Percentiles rank a stretch among this genome's conserved stretches.
Evolutionary conservation across 2,329 filamentous ascomycete genomes (phyloP).

Genomic region (Beauveria brongniartii): DNA sequence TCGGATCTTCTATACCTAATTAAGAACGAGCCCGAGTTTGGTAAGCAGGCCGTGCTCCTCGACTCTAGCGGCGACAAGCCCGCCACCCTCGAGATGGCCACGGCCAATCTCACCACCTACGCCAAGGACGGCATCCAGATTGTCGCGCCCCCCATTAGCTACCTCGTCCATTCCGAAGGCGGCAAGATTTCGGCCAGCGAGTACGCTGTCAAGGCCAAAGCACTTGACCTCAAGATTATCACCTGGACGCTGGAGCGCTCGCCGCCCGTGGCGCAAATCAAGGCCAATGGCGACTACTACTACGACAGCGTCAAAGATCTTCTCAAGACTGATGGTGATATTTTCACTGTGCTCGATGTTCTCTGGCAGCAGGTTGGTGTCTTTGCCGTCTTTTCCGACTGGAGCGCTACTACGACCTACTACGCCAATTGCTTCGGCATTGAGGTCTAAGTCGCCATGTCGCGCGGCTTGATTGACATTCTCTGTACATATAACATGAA

Average conservation of each 20-base stretch:
- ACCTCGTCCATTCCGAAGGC: slow-evolving; percentile 45
- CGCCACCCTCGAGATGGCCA: slow-evolving; percentile 43
- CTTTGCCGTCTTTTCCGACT: slow-evolving; percentile 58
- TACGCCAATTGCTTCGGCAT: slow-evolving; percentile 62
- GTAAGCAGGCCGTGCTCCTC: slow-evolving; percentile 54
- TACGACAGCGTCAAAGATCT: slow-evolving; percentile 46
- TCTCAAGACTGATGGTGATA: slow-evolving; percentile 56
- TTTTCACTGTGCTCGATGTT: slow-evolving; percentile 58
- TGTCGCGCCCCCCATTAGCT: slow-evolving; percentile 55
- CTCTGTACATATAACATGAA: background rate
- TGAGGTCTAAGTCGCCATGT: slow-evolving; percentile 2
- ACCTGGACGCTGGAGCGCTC: slow-evolving; percentile 63
- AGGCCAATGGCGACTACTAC: slow-evolving; percentile 43
- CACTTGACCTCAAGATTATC: slow-evolving; percentile 55
- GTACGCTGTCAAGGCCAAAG: slow-evolving; percentile 54
- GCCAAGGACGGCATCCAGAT: slow-evolving; percentile 51
- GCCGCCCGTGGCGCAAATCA: slow-evolving; percentile 43
- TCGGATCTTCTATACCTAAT: slow-evolving; percentile 61
- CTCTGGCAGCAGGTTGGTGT: slow-evolving; percentile 54
- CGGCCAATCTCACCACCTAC: slow-evolving; percentile 48
- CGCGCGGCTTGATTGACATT: background rate
- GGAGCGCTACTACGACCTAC: slow-evolving; percentile 60
- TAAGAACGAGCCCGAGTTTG: slow-evolving; percentile 50
- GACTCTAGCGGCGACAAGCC: slow-evolving; percentile 52
- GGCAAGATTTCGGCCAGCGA: slow-evolving; percentile 52